Base-by-base conservation (phyloP, 805 yeast genomes). In the Myxozyma sirexii region DNA sequence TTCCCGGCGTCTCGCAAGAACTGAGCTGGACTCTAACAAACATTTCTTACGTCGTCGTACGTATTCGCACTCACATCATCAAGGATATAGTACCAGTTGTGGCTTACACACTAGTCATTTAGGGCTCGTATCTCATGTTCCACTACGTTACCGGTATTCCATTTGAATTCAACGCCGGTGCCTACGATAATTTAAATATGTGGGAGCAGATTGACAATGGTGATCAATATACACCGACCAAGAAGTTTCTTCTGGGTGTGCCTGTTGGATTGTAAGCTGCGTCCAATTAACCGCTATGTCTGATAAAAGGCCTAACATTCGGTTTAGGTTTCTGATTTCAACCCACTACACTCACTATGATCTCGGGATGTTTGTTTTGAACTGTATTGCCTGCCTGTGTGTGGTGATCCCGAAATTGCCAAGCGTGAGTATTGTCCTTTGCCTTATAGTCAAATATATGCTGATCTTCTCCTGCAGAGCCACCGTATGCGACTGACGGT, bases 141-240 rank as follows among this genome's bases (percentile, higher is more conserved):
- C 99, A 93, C 74, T 87, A 89, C 72, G 90, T 94, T 46, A 94
- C 93, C 70, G 99, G 99, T 39, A 91, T 96, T 1, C 99, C 99
- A 0, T 94, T 93, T 72, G 99, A 94, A 69, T 92, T 93, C 77
- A 94, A 92, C 71, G 86, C 88, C 42, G 99, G 99, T 44, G 98
- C 97, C 0, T 94, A 88, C 75, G 99, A 93, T 72, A 86, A 90
- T 70, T 80, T 93, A 67, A 94, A 97, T 23, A 90, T 93, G 97
- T 93, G 99, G 99, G 99, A 93, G 75, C 99, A 93, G 75, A 86
- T 87, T 60, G 96, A 89, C 73, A 85, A 92, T 69, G 99, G 98
- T 60, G 97, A 91, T 71, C 96, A 91, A 74, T 93, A 92, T 73
- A 94, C 99, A 0, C 99, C 99, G 12, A 86, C 97, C 39, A 92